These are phyloP conservation scores for Russula virescens DNA, from an alignment of 768 basidiomycete genomes.

Conservation along the genomic window DNA sequence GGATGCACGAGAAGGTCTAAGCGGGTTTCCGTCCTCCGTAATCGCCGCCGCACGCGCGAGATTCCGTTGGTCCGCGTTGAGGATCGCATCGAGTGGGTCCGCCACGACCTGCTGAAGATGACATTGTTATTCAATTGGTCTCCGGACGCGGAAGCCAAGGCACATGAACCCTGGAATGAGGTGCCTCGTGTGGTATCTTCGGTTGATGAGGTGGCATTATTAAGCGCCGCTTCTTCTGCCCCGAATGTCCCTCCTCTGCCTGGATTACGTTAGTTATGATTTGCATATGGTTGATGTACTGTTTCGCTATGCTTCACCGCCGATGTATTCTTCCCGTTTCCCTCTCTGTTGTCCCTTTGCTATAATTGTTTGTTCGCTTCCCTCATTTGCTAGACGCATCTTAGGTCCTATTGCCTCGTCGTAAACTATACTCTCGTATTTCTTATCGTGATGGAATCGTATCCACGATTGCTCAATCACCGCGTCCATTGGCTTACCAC, in stretches of 20 bases:
- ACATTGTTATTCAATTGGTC: constrained; percentile 15
- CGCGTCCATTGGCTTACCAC: too few relatives aligned
- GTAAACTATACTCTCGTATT: background rate
- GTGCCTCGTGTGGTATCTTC: background rate
- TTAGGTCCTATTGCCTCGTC: too few relatives aligned
- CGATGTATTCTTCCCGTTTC: too few relatives aligned
- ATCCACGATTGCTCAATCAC: too few relatives aligned
- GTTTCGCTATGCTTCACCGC: background rate
- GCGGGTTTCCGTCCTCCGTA: too few relatives aligned
- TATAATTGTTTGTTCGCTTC: background rate
- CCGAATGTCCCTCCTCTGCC: background rate
- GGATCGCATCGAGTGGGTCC: constrained; percentile 4
- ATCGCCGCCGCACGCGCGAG: too few relatives aligned
- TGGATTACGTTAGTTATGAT: background rate
- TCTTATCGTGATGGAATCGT: background rate
- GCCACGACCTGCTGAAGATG: background rate
- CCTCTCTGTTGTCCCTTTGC: background rate
- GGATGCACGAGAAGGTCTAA: background rate
- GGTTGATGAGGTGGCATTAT: background rate
- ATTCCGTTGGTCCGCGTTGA: constrained; percentile 11
- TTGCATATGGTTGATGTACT: too few relatives aligned
- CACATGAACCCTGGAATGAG: background rate
- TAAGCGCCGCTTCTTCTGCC: background rate
- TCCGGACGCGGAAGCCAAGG: constrained; percentile 3
- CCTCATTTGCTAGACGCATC: too few relatives aligned